Evolutionary conservation across 306 rosid species (phyloP), one percentile per base, ranked within the genome.

Genomic region (Vigna radiata): DNA sequence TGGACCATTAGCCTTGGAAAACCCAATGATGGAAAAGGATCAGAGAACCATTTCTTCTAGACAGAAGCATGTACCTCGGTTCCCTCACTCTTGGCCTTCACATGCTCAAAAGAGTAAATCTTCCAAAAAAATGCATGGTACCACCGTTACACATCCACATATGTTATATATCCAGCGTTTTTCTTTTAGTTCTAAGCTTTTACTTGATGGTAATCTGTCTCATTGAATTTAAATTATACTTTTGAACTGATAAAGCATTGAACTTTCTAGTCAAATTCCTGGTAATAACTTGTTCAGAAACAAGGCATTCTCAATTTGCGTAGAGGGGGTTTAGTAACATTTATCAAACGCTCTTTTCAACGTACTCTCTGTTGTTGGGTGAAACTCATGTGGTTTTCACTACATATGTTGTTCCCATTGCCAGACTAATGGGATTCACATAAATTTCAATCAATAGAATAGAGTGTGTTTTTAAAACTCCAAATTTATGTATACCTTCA

Each of bases 81-180:
- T 73, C 72, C 88, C 93, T 73, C 88, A 78, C 46, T 94, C 97
- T 73, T 94, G 98, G 98, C 97, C 97, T 79, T 70, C 36, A 3
- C 88, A 79, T 68, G 88, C 84, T 83, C 91, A 87, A 37, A 88
- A 77, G 87, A 88, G 92, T 80, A 88, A 83, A 88, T 66, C 77
- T 56, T 86, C 92, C 62, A 89, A 87, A 87, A 82, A 18, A 23
- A 78, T 90, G 78, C 91, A 91, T 75, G 96, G 97, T 95, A 90
- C 49, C 47, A 6, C 55, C 59, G 37, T 73, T 74, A 39, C 72
- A 7, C 33, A 36, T 68, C 46, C 76, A 41, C 77, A 36, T 23
- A 41, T 72, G 64, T 70, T 17, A 52, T 63, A 48, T 41, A 31
- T 52, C 72, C 44, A 52, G 21, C 67, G 27, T 49, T 67, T 3